Conservation (phyloP, 345 rosid genomes). For the Cardamine occulta region DNA sequence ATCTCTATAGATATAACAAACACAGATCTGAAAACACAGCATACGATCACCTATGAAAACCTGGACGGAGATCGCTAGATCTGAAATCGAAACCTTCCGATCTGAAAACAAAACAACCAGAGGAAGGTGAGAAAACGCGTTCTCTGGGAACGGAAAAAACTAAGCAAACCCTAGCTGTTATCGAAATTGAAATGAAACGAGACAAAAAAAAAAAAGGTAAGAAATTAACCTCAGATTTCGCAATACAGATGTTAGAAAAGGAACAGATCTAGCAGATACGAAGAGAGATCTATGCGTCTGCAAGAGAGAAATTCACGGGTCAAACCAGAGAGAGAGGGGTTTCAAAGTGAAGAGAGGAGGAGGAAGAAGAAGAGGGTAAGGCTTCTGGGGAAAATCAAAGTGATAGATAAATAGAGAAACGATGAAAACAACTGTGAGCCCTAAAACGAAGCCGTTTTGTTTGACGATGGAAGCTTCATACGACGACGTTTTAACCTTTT, state of each 20-base stretch:
- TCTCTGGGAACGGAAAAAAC: background rate
- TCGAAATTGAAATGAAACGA: background rate
- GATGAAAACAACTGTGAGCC: conserved; percentile 25
- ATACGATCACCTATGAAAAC: conserved; percentile 36
- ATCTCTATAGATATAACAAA: conserved; percentile 46
- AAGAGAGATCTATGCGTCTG: conserved; percentile 35
- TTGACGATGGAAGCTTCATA: background rate
- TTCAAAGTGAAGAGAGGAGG: conserved; percentile 18
- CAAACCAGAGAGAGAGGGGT: conserved; percentile 34
- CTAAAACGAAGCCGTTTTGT: conserved; percentile 1
- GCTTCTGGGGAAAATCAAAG: conserved; percentile 9
- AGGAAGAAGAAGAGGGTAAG: background rate
- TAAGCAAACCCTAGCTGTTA: conserved; percentile 29
- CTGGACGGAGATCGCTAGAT: conserved; percentile 25
- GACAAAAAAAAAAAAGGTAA: background rate
- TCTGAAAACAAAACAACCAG: background rate
- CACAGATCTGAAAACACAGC: conserved; percentile 60
- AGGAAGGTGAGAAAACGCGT: background rate
- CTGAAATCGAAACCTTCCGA: conserved; percentile 9
- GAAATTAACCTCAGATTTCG: conserved; percentile 34
- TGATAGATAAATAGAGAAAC: conserved; percentile 40
- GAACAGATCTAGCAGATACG: conserved; percentile 41
- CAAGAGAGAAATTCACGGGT: conserved; percentile 27
- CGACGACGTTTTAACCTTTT: conserved; percentile 30
- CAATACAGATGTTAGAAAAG: conserved; percentile 23